Evolutionary conservation across 75 land plant genomes (phyloP), one percentile per base, ranked within the genome.

Genomic region (Gnetum montanum): DNA sequence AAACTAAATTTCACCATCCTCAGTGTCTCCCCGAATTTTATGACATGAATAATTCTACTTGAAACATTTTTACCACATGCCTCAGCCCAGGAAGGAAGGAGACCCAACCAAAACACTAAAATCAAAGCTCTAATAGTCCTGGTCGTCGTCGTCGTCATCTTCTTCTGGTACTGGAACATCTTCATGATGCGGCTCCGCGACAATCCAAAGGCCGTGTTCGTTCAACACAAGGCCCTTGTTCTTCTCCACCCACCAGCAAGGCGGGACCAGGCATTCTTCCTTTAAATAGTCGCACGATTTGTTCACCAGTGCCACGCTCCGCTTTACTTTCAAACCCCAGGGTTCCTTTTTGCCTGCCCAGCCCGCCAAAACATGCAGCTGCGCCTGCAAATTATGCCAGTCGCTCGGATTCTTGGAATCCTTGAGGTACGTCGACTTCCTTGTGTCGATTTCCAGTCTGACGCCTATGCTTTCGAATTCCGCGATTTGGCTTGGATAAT

Each of bases 341-440:
- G 61, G 62, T 29, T 41, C 49, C 0, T 71, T 50, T 31, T 60
- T 28, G 13, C 88, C 82, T 20, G 77, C 76, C 75, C 76, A 78
- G 0, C 88, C 94, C 0, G 73, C 81, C 50, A 84, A 81, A 24
- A 78, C 25, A 36, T 84, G 82, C 55, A 88, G 50, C 36, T 78
- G 76, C 3, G 71, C 80, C 67, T 88, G 83, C 70, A 88, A 53
- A 24, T 84, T 84, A 52, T 88, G 94, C 73, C 78, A 72, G 49
- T 76, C 80, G 20, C 76, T 58, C 4, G 66, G 56, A 37, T 69
- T 66, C 53, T 44, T 66, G 25, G 73, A 66, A 6, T 67, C 57
- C 77, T 78, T 84, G 66, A 84, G 49, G 34, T 19, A 58, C 0
- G 74, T 74, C 0, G 94, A 88, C 34, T 75, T 69, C 34, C 74